Evolutionary conservation across 2,329 filamentous ascomycete genomes (phyloP), one percentile per base, ranked within the genome.

Genomic region (Ascochyta fabae): DNA sequence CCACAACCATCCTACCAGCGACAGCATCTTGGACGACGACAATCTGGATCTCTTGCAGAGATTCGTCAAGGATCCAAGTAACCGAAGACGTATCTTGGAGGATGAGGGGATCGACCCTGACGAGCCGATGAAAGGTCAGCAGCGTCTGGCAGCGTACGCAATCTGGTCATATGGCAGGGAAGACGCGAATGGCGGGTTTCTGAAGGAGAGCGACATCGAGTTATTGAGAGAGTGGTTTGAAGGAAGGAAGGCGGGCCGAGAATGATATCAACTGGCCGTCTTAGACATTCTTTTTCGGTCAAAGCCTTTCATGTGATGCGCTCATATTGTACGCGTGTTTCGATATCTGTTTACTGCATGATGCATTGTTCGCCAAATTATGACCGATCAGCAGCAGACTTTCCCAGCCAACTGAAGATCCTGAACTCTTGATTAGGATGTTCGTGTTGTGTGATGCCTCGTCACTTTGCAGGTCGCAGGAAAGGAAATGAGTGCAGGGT

Each of bases 401-500:
- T 40, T 35, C 34, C 26, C n/a, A 12, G 19, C 52, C 10, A 10
- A 31, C 26, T 22, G 26, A 33, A 38, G 26, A 48, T 40, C 10
- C 7, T 6, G 24, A 44, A 10, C 15, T 19, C 23, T n/a, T 38
- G 9, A 42, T 56, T 51, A 46, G 23, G 46, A 55, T 56, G 27
- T 43, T 51, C 47, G 19, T 42, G 22, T 33, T 33, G 23, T 7
- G 34, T 35, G 26, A 40, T 45, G 19, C 6, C 26, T 43, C 9
- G 38, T 29, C 22, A 27, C 19, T 33, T 29, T 8, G 33, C 46
- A 15, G 33, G 46, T 44, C 26, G 42, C 43, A 43, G 34, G 13
- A 41, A 50, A 29, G 36, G 27, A 42, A 54, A 58, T 39, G 38
- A 54, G 50, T 39, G 48, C 51, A 53, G 64, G 64, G 56, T 64